A percentile compares a stretch with the other conserved stretches of the same genome.
Evolutionary conservation across 768 basidiomycete species (phyloP).

Genomic region (Chalciporus chontae): DNA sequence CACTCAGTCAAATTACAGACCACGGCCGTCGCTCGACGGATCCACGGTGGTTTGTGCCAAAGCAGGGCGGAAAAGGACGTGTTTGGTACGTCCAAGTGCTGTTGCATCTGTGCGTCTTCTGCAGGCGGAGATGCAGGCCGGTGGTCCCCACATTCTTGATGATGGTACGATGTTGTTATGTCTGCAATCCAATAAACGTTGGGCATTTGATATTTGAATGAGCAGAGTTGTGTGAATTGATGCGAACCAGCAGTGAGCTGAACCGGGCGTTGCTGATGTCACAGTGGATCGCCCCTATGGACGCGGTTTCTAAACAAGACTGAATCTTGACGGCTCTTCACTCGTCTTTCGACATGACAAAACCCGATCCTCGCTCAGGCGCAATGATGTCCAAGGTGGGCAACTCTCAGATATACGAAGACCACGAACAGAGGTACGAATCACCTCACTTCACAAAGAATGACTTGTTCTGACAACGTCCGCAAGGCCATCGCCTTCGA

Average conservation of each 20-base stretch:
- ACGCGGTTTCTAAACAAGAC: not conserved
- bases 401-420: slow-evolving; percentile 46
- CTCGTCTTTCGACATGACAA: slow-evolving; percentile 14
- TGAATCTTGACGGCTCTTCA: not conserved
- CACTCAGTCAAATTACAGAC: slow-evolving; percentile 35
- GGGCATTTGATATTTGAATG: not conserved
- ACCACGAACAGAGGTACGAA: slow-evolving; percentile 45
- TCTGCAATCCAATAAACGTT: not conserved
- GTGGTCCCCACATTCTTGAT: slow-evolving; percentile 27
- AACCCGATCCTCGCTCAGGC: slow-evolving; percentile 18
- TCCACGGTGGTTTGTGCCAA: slow-evolving; percentile 32
- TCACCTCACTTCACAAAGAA: not conserved
- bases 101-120: slow-evolving; percentile 22
- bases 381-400: slow-evolving; percentile 52
- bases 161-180: not conserved
- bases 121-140: slow-evolving; percentile 25
- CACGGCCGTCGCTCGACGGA: slow-evolving; percentile 12
- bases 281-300: not conserved
- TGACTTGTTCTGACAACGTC: slow-evolving; percentile 2
- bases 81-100: slow-evolving; percentile 29
- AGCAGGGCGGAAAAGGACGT: slow-evolving; percentile 30
- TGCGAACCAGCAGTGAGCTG: not conserved
- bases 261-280: slow-evolving; percentile 12
- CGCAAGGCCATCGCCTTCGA: slow-evolving; percentile 12
- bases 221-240: not conserved